These are phyloP conservation scores for Coprinellus micaceus DNA, from an alignment of 768 basidiomycete species.

Conservation along the genomic window DNA sequence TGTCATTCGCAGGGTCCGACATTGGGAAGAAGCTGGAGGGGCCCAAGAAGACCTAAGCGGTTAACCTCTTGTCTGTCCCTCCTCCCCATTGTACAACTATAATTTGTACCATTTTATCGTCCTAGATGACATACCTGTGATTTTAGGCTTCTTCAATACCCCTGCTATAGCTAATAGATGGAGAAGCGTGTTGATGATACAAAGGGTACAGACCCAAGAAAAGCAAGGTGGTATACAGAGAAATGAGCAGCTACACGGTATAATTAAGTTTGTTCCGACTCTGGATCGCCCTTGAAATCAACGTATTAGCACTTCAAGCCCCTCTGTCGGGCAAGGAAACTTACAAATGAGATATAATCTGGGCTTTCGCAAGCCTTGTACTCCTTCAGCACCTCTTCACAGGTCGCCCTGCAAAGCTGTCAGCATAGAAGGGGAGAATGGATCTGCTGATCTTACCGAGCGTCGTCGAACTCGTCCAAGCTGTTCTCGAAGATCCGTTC, in stretches of 20 bases:
- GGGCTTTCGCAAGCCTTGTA: constrained; percentile 95
- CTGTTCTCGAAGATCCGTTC: constrained; percentile 93
- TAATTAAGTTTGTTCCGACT: constrained; percentile 7
- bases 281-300: constrained; percentile 11
- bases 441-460: constrained; percentile 53
- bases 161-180: neutral
- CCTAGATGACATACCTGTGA: neutral
- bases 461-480: constrained; percentile 94
- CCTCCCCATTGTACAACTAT: neutral
- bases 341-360: constrained; percentile 86
- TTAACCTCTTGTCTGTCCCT: neutral
- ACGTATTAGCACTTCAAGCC: neutral
- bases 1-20: constrained; percentile 49
- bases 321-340: constrained; percentile 23
- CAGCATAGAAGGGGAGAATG: neutral
- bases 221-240: neutral
- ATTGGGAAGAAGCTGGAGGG: constrained; percentile 87
- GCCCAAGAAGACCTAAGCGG: constrained; percentile 52
- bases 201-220: neutral
- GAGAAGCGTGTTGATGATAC: neutral
- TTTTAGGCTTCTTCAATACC: neutral
- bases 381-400: constrained; percentile 85
- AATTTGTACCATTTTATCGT: neutral
- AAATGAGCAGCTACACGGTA: neutral
- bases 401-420: constrained; percentile 58